Evolutionary conservation across 148 eudicot species (phyloP), one percentile per base, ranked within the genome.

Genomic region (Rhododendron henanense): DNA sequence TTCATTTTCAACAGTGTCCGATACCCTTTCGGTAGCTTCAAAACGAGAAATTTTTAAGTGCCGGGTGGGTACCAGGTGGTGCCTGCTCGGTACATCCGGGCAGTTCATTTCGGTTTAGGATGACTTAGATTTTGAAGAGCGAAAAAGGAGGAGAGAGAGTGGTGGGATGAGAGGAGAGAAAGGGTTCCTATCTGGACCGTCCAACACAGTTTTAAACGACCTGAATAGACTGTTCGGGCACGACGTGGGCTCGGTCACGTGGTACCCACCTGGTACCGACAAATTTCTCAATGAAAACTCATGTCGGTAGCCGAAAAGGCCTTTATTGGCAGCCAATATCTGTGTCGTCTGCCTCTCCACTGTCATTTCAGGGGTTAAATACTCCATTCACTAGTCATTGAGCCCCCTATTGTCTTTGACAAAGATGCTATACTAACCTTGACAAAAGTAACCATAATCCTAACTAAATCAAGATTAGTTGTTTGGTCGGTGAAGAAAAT

Each of bases 41-140:
- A 39, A 39, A 41, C 7, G 7, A 5, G 45, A 41, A 41, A 41
- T 41, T 6, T 41, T 41, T 41, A 1, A 41, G 7, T 6, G 44
- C 1, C 0, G 6, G 8, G 7, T 41, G 45, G 45, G 6, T 41
- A 5, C 6, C 0, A 41, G 8, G 45, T 41, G 7, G 45, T 41
- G 6, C 0, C 1, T 0, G 1, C 0, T 41, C 45, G 1, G 1
- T 8, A 41, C 8, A 5, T 41, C 0, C 6, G 6, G 44, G 0
- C 0, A 0, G 45, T 41, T 1, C 1, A 6, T 41, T 41, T 41
- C 45, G 45, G 0, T 41, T 41, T 41, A 6, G 7, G 1, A 41
- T 41, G 1, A 0, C 8, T 41, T 0, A 41, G 1, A 41, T 41
- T 41, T 41, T 41, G 45, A 8, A 41, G 7, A 41, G 0, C 6